A percentile compares a stretch with the other conserved stretches of the same genome.
These are phyloP conservation scores for Edaphochlamys debaryana DNA, from an alignment of 139 green algal genomes.

Conservation along the genomic window DNA sequence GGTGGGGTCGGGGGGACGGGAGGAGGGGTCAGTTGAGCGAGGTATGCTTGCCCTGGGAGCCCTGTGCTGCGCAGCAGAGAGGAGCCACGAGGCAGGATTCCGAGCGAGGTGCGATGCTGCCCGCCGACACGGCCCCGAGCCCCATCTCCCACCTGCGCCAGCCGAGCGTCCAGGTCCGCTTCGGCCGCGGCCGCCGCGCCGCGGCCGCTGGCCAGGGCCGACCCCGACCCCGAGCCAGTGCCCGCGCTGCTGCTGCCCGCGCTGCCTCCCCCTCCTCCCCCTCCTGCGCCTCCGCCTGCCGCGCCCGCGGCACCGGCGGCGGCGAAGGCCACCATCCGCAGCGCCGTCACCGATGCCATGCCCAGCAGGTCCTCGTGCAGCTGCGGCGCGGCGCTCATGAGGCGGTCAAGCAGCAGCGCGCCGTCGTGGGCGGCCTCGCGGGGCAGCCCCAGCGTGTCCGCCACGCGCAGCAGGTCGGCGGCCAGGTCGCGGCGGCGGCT, in stretches of 20 bases:
- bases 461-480: not conserved
- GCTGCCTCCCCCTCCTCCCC: too few species aligned
- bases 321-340: not conserved
- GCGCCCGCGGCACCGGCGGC: not conserved
- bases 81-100: too few species aligned
- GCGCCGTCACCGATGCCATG: constrained; percentile 14
- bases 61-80: too few species aligned
- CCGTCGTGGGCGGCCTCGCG: constrained; percentile 58
- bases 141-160: constrained; percentile 37
- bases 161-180: constrained; percentile 29
- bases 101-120: too few species aligned
- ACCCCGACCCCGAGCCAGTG: too few species aligned
- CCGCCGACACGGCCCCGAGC: too few species aligned
- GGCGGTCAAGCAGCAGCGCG: constrained; percentile 70
- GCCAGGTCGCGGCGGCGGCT: constrained; percentile 35
- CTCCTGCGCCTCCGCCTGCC: too few species aligned
- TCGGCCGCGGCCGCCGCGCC: not conserved
- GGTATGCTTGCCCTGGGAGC: too few species aligned
- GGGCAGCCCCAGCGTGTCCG: not conserved
- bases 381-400: constrained; percentile 11
- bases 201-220: too few species aligned
- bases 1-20: too few species aligned
- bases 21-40: too few species aligned
- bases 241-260: too few species aligned
- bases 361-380: constrained; percentile 29